phyloP scores from a whole-genome alignment of 2,329 filamentous ascomycete genomes.

The Trichoderma hamatum region DNA sequence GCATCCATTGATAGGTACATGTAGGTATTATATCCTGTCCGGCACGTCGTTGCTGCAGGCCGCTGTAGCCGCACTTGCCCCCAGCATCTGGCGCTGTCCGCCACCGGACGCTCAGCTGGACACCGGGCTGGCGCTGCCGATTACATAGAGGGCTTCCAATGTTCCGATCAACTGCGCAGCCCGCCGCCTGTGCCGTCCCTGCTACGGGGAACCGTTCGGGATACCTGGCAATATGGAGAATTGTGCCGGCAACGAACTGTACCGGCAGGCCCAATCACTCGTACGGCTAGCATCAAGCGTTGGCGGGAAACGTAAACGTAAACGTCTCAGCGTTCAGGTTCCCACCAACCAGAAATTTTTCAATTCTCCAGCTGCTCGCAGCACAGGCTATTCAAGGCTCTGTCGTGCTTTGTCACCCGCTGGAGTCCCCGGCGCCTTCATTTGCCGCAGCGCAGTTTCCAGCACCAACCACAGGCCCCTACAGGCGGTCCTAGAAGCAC shows the following conservation, averaged over 20 bases:
- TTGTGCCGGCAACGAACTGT: not conserved
- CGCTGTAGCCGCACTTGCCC: not conserved
- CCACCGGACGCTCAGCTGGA: not conserved
- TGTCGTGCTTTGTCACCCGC: not conserved
- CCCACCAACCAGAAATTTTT: slow-evolving; percentile 3
- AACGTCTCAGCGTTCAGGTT: slow-evolving; percentile 8
- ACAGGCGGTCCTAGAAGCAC: slow-evolving; percentile 1
- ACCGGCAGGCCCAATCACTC: not conserved
- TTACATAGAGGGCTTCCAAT: not conserved
- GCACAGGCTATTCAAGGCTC: not conserved
- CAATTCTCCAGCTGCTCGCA: not conserved
- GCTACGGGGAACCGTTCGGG: not conserved
- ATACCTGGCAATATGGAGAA: not conserved
- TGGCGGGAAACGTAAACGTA: slow-evolving; percentile 11
- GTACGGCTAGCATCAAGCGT: not conserved
- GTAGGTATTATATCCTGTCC: too few relatives aligned
- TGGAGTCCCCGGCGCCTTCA: slow-evolving; percentile 1
- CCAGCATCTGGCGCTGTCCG: not conserved
- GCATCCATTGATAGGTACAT: too few relatives aligned
- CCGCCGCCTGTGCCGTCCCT: too few relatives aligned
- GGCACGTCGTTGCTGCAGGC: not conserved
- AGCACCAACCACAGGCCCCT: slow-evolving; percentile 22
- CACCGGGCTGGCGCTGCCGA: not conserved
- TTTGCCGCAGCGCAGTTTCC: slow-evolving; percentile 22
- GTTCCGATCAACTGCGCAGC: not conserved